Base-by-base conservation (phyloP, 2,329 filamentous ascomycete species). In the Capronia epimyces region DNA sequence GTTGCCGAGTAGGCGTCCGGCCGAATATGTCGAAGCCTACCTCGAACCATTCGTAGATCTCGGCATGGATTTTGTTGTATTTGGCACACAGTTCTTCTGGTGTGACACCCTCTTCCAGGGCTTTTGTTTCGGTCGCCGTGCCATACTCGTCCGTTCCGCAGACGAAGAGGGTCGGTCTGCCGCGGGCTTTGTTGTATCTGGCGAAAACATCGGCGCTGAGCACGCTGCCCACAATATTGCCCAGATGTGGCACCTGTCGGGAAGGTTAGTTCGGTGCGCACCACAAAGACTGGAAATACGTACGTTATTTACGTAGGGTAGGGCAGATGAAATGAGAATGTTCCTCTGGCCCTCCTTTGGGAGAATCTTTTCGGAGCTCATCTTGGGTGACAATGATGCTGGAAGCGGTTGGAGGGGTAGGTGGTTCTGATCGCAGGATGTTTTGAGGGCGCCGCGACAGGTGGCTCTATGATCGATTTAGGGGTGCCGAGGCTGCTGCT, bases 1-100 rank as follows among this genome's bases (percentile, higher is more conserved):
- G 93, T 63, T 93, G 81, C 48, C 80, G 71, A 15, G 91, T 97
- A 2, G 90, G 89, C 3, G 93, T 97, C 53, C 90, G 85, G 56
- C 90, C 93, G 66, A 97, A 98, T 69, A 90, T 84, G 71, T 97
- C 91, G 66, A 97, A 97, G 52, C 80, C 83, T 65, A 97, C 91
- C 65, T 89, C 82, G 73, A 98, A 98, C 89, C 91, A 96, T 68
- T 94, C 81, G 70, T 97, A 97, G 60, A 96, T 86, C 43, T 86
- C 87, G 63, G 89, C 83, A 72, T 96, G 91, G 52, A 95, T 82
- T 63, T 82, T 82, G 72, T 94, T 87, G 75, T 94, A 96, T 74
- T 96, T 94, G 70, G 87, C 82, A 74, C 91, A 96, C 10, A 97
- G 81, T 65, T 90, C 80, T 63, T 86, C 78, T 18, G 91, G 89